Percentiles rank a stretch among this genome's conserved stretches.
Conservation (phyloP, 441 rosid species). For the Omphalea diandra region DNA sequence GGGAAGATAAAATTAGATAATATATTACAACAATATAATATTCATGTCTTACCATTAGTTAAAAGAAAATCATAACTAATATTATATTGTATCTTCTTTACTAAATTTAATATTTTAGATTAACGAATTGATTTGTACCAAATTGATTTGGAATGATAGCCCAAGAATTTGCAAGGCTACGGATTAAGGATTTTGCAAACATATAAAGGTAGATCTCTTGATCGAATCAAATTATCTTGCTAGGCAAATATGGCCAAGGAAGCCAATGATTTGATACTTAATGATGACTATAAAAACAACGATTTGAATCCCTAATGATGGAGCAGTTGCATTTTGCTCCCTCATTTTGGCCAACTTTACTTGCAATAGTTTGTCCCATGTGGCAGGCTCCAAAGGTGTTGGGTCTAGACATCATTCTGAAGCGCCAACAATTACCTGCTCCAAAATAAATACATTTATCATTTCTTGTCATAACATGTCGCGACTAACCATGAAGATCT, state of each 20-base stretch:
- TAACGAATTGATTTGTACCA: too few relatives aligned
- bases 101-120: too few relatives aligned
- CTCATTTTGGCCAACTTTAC: slow-evolving; percentile 68
- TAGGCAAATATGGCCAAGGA: not conserved
- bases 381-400: slow-evolving; percentile 84
- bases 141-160: not conserved
- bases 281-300: not conserved
- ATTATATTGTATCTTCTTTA: too few relatives aligned
- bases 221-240: too few relatives aligned
- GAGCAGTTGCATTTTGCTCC: slow-evolving; percentile 37
- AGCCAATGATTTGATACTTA: not conserved
- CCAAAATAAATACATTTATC: slow-evolving; percentile 19
- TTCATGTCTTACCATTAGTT: too few relatives aligned
- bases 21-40: too few relatives aligned
- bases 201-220: too few relatives aligned
- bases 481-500: not conserved
- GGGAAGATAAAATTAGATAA: too few relatives aligned
- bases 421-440: slow-evolving; percentile 91
- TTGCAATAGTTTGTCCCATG: slow-evolving; percentile 90
- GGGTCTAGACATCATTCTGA: slow-evolving; percentile 97
- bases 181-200: not conserved
- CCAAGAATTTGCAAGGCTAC: not conserved
- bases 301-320: slow-evolving; percentile 17
- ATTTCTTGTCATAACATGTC: slow-evolving; percentile 5
- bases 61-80: too few relatives aligned